Evolutionary conservation across 2,329 filamentous ascomycete genomes (phyloP), one percentile per base, ranked within the genome.

Genomic region (Fusarium algeriense): DNA sequence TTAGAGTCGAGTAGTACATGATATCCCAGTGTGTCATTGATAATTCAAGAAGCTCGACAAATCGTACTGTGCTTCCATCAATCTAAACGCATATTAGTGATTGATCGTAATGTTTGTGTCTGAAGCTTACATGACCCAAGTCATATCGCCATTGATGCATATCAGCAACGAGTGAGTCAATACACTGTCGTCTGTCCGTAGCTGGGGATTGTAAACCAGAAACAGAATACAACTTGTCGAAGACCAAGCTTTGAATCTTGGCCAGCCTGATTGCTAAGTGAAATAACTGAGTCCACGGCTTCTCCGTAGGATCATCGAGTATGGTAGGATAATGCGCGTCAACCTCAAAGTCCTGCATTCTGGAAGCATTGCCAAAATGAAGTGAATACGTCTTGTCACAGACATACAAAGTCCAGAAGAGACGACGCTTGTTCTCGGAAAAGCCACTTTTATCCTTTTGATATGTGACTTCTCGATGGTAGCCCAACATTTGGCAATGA

Each of bases 1-100:
- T 73, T 5, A 73, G 38, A 2, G 71, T 73, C 1, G 71, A 67
- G 3, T 73, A 74, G n/a, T 72, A 73, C 68, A 73, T 72, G 19
- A 72, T 73, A 8, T 74, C 57, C 71, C 71, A 72, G 20, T 67
- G 62, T 2, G 20, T 44, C 11, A 45, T 58, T 1, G 71, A 73
- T 4, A 74, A 6, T 3, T 46, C 45, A 0, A 64, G 38, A 1
- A 74, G 26, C 11, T 64, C 40, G 0, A n/a, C 19, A 28, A 58
- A 70, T 2, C 55, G 63, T 7, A 71, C 65, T 8, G 43, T 48
- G 6, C 59, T 67, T 7, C 49, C 38, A 9, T 74, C 62, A 6
- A 71, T 30, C 70, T 73, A 8, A 7, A 17, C 0, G 7, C 4
- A 5, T 14, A 8, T 64, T n/a, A 45, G 53, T 38, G 20, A 14